These are phyloP conservation scores for Setomelanomma holmii DNA, from an alignment of 2,329 filamentous ascomycete species.

Conservation along the genomic window DNA sequence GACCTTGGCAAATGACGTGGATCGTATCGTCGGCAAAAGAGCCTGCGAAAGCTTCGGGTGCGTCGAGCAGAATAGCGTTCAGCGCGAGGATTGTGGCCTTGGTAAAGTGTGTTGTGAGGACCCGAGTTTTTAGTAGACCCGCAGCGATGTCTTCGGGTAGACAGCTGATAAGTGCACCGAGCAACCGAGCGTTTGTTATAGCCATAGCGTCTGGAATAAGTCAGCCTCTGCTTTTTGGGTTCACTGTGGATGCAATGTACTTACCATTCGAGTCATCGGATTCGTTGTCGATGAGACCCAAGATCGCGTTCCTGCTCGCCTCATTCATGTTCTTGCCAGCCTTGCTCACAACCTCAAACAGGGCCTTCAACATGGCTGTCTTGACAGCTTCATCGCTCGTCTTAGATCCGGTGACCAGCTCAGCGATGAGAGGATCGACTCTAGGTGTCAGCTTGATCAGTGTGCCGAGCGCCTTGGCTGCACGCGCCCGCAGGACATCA, in stretches of 20 bases:
- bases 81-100: conserved; percentile 83
- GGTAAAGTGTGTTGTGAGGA: conserved; percentile 78
- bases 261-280: conserved; percentile 73
- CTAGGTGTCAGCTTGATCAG: conserved; percentile 94
- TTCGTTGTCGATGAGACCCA: conserved; percentile 87
- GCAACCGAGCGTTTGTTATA: conserved; percentile 87
- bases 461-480: conserved; percentile 92
- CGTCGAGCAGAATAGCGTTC: conserved; percentile 87
- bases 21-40: conserved; percentile 76
- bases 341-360: conserved; percentile 96
- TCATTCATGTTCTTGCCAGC: conserved; percentile 96
- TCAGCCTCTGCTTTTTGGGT: too few species aligned
- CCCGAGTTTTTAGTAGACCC: conserved; percentile 70
- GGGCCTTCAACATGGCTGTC: conserved; percentile 94
- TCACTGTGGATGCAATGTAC: too few species aligned
- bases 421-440: conserved; percentile 90
- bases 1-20: conserved; percentile 79
- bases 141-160: conserved; percentile 74
- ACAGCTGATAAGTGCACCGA: conserved; percentile 89
- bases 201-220: conserved; percentile 67
- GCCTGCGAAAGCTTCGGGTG: conserved; percentile 72
- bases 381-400: conserved; percentile 85
- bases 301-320: conserved; percentile 81
- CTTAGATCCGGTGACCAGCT: conserved; percentile 94
- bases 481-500: conserved; percentile 83